Percentiles rank a stretch among this genome's conserved stretches.
phyloP scores from a whole-genome alignment of 2,329 filamentous ascomycete species.

The Penicillium sp. region DNA sequence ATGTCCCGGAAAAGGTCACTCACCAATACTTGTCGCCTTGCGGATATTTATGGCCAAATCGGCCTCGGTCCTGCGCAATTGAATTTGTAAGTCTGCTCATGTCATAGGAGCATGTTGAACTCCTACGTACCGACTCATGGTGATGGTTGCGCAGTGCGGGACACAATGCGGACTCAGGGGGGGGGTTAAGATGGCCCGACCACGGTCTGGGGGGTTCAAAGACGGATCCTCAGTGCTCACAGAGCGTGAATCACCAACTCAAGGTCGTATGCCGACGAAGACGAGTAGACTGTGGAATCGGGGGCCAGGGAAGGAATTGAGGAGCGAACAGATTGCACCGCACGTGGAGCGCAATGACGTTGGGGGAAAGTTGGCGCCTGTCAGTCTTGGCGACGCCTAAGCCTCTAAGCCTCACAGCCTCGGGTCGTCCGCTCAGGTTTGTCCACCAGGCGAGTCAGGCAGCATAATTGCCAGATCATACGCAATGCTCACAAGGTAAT shows the following conservation, averaged over 20 bases:
- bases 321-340: slow-evolving; percentile 5
- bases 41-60: slow-evolving; percentile 62
- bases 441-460: no score
- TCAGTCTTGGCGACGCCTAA: slow-evolving; percentile 29
- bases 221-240: slow-evolving; percentile 19
- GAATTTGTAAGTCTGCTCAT: slow-evolving; percentile 4
- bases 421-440: not conserved
- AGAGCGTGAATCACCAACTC: slow-evolving; percentile 13
- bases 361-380: slow-evolving; percentile 33
- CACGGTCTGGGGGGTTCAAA: slow-evolving; percentile 10
- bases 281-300: slow-evolving; percentile 3
- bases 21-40: slow-evolving; percentile 60
- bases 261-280: slow-evolving; percentile 5
- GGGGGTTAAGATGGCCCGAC: not conserved
- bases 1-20: slow-evolving; percentile 14
- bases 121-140: slow-evolving; percentile 54
- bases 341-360: slow-evolving; percentile 29
- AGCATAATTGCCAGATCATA: no score
- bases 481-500: no score
- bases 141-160: slow-evolving; percentile 40
- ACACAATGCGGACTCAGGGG: slow-evolving; percentile 20
- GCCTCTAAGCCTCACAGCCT: slow-evolving; percentile 1
- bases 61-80: slow-evolving; percentile 49
- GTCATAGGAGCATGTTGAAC: not conserved
- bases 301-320: slow-evolving; percentile 1